These are phyloP conservation scores for Candida coquimbonensis DNA, from an alignment of 805 yeast genomes.

Conservation along the genomic window DNA sequence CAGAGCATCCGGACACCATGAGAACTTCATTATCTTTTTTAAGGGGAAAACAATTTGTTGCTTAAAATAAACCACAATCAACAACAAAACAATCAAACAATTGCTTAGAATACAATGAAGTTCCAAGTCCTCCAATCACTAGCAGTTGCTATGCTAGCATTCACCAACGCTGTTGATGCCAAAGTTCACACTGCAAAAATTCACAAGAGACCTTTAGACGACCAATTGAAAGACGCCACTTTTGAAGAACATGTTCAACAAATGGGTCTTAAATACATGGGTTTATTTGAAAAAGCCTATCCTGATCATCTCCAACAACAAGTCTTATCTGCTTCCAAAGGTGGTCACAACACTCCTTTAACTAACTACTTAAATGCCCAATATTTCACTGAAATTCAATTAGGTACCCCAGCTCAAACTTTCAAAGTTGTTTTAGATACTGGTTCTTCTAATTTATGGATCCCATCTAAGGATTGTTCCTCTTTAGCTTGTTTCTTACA, in stretches of 20 bases:
- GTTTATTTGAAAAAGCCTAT: constrained; percentile 38
- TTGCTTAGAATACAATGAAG: constrained; percentile 12
- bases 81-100: no score
- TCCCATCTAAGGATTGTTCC: constrained; percentile 82
- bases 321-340: constrained; percentile 24
- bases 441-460: constrained; percentile 96
- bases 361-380: constrained; percentile 95
- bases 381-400: constrained; percentile 81
- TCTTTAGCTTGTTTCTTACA: constrained; percentile 95
- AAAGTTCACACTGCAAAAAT: constrained; percentile 50
- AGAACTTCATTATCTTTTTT: no score
- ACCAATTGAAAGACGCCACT: constrained; percentile 43
- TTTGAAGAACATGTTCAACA: constrained; percentile 48
- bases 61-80: not conserved
- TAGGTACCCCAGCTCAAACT: constrained; percentile 91
- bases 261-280: constrained; percentile 56
- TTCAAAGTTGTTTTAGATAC: constrained; percentile 95
- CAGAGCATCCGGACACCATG: not conserved
- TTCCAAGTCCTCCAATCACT: constrained; percentile 17
- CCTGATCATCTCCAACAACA: constrained; percentile 28
- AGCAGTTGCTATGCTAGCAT: constrained; percentile 21
- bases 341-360: constrained; percentile 71
- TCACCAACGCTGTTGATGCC: constrained; percentile 43
- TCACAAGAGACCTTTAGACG: constrained; percentile 51
- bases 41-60: not conserved